Evolutionary conservation across 768 basidiomycete species (phyloP).

Genomic region (Pisolithus orientalis): DNA sequence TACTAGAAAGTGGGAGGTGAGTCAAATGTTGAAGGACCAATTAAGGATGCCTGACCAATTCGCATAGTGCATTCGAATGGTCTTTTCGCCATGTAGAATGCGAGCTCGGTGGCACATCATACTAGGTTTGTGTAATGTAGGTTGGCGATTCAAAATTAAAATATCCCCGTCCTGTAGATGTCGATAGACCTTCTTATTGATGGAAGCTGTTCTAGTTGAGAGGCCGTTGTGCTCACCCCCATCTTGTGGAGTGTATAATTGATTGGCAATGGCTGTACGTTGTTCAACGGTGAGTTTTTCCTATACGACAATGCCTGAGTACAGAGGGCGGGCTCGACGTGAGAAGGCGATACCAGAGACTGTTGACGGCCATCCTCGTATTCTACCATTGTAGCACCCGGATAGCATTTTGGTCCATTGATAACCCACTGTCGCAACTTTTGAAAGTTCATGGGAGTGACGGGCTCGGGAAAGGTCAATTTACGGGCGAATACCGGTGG

Average conservation of each 20-base stretch:
- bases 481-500: conserved; percentile 97
- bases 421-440: conserved; percentile 87
- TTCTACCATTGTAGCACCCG: conserved; percentile 92
- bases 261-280: conserved; percentile 91
- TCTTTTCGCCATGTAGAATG: conserved; percentile 92
- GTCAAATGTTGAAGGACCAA: conserved; percentile 1
- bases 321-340: background rate
- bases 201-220: conserved; percentile 66
- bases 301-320: conserved; percentile 32
- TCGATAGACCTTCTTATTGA: conserved; percentile 97
- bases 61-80: conserved; percentile 99
- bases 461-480: conserved; percentile 95
- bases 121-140: conserved; percentile 96
- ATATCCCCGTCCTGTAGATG: conserved; percentile 94
- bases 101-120: conserved; percentile 99
- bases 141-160: conserved; percentile 93
- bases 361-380: conserved; percentile 90
- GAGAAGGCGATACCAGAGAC: conserved; percentile 51
- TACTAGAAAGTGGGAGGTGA: conserved; percentile 42
- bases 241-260: conserved; percentile 86
- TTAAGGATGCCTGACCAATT: conserved; percentile 67
- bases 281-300: conserved; percentile 84
- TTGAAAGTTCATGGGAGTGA: conserved; percentile 86
- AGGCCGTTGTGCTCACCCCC: conserved; percentile 51
- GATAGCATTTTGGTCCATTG: conserved; percentile 80